Evolutionary conservation across 371 early-diverging fungal species (phyloP).

Genomic region (Homolaphlyctis polyrhiza): DNA sequence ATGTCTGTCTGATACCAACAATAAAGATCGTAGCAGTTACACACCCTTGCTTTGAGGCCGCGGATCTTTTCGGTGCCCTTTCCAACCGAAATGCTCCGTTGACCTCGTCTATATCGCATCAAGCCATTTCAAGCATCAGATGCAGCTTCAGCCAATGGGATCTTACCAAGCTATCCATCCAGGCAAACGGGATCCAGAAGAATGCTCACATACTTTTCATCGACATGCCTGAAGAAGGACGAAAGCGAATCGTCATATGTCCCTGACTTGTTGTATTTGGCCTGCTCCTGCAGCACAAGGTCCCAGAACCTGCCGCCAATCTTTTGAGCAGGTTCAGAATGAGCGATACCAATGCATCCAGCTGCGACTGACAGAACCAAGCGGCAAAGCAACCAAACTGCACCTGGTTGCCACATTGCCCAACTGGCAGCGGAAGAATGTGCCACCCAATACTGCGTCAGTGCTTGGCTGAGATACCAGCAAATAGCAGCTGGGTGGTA

Average conservation of each 20-base stretch:
- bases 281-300: constrained; percentile 46
- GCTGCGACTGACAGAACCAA: neutral
- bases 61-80: constrained; percentile 19
- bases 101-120: neutral
- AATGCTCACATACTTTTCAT: constrained; percentile 14
- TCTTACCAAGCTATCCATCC: neutral
- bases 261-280: constrained; percentile 27
- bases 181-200: neutral
- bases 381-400: neutral
- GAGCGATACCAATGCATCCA: neutral
- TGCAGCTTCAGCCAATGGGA: neutral
- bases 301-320: constrained; percentile 54
- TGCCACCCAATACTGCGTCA: neutral
- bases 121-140: constrained; percentile 2
- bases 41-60: constrained; percentile 24
- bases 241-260: constrained; percentile 39
- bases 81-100: constrained; percentile 19
- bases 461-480: neutral
- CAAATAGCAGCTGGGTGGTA: neutral
- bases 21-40: neutral
- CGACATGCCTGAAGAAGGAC: constrained; percentile 42
- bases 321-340: too few relatives aligned
- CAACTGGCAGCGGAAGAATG: constrained; percentile 24
- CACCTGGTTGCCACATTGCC: constrained; percentile 56
- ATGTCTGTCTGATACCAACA: neutral